Evolutionary conservation across 306 rosid genomes (phyloP), one percentile per base, ranked within the genome.

Genomic region (Amphicarpaea edgeworthii): DNA sequence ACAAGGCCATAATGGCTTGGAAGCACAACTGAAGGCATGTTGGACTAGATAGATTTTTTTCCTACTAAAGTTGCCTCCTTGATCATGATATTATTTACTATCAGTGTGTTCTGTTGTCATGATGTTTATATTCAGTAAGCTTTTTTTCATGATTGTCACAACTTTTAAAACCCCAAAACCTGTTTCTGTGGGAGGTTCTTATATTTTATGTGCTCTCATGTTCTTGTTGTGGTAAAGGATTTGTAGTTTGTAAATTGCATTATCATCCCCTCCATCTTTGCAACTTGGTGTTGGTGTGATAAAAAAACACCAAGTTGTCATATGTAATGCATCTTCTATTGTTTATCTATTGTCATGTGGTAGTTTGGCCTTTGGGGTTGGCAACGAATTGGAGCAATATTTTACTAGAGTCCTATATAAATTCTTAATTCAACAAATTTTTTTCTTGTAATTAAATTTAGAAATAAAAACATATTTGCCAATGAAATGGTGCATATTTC

Each of bases 1-100:
- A 49, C 28, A 62, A 70, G 61, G 41, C 8, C 69, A 51, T 15
- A 34, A 12, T 38, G 23, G 12, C 37, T 38, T 57, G 60, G 58
- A 64, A 79, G 75, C 40, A 80, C 72, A 77, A 69, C 61, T 66
- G 42, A 70, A 37, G 30, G 43, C 76, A 59, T 79, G 77, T 55
- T 73, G 82, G 83, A 75, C n/a, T 74, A 84, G 84, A 79, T 69
- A 64, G 87, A 83, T 66, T 69, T 78, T 66, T 69, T 78, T 82
- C 82, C 67, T 37, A 28, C 43, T 77, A 61, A 46, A 77, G 50
- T 9, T 77, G 75, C 77, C 76, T 68, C 76, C 73, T 68, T 65
- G 49, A 80, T 73, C 59, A n/a, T 74, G 46, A 67, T 75, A 8
- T 26, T 60, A 50, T 72, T 72, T 72, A 41, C 73, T 43, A 50